Evolutionary conservation across 164 flowering plant genomes (phyloP).

Genomic region (Taxillus chinensis): DNA sequence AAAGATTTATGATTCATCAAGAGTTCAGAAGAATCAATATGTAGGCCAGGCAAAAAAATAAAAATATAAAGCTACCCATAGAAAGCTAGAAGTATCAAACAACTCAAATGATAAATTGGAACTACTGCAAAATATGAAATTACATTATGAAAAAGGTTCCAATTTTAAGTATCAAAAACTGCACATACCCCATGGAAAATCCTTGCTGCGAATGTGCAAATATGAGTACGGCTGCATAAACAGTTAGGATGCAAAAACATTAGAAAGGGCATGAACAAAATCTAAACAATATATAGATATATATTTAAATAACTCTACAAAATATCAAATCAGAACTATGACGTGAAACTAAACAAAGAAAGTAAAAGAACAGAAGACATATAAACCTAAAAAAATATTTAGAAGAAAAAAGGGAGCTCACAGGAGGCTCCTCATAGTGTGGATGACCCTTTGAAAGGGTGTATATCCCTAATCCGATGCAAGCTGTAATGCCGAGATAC

Average conservation of each 20-base stretch:
- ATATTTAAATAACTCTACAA: too few species aligned
- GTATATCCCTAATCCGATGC: slow-evolving; percentile 44
- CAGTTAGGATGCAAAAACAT: background rate
- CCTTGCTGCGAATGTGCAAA: slow-evolving; percentile 88
- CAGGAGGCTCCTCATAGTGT: slow-evolving; percentile 72
- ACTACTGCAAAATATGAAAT: too few species aligned
- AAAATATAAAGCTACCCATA: too few species aligned
- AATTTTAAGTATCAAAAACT: background rate
- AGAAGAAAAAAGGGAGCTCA: slow-evolving; percentile 20
- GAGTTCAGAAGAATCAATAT: too few species aligned
- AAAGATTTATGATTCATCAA: too few species aligned
- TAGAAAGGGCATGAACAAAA: too few species aligned
- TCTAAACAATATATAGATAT: too few species aligned
- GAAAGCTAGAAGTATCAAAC: too few species aligned
- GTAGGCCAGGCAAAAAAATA: too few species aligned
- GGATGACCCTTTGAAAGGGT: slow-evolving; percentile 74
- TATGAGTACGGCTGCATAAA: slow-evolving; percentile 67
- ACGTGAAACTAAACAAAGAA: background rate
- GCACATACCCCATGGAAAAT: slow-evolving; percentile 95
- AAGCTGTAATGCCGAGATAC: slow-evolving; percentile 44
- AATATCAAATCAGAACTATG: too few species aligned
- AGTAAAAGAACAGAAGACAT: background rate
- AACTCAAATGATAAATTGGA: too few species aligned
- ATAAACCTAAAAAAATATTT: background rate
- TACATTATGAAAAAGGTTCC: too few species aligned